Conservation (phyloP, 495 filamentous ascomycete genomes). For the Friedmanniomyces simplex region DNA sequence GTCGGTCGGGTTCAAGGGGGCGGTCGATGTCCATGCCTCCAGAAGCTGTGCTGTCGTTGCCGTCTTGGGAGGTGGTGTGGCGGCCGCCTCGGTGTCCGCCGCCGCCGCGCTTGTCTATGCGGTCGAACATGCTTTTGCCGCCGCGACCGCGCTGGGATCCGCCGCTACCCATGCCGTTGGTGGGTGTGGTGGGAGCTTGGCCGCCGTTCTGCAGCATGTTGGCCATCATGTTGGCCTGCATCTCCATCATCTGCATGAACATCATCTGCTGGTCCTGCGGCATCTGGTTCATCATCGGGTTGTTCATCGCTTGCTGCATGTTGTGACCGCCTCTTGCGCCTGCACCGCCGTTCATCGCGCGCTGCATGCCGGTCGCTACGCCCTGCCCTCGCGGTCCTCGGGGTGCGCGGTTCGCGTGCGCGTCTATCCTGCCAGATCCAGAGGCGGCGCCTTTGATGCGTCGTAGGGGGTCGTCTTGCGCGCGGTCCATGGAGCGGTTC, state of each 20-base stretch:
- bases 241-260: constrained; percentile 73
- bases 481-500: constrained; percentile 74
- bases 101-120: constrained; percentile 45
- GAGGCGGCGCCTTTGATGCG: constrained; percentile 58
- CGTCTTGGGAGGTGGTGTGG: constrained; percentile 17
- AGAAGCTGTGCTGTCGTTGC: constrained; percentile 7
- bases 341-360: constrained; percentile 11
- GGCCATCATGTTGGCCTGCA: constrained; percentile 74
- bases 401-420: constrained; percentile 55
- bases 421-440: constrained; percentile 66
- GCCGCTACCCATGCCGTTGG: constrained; percentile 22
- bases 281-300: constrained; percentile 38
- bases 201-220: constrained; percentile 37
- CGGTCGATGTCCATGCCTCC: constrained; percentile 36
- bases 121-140: constrained; percentile 68
- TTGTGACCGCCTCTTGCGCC: neutral
- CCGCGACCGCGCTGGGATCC: constrained; percentile 23
- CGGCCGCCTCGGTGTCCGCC: constrained; percentile 24
- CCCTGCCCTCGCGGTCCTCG: constrained; percentile 45
- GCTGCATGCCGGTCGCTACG: constrained; percentile 4
- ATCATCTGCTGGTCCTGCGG: constrained; percentile 47
- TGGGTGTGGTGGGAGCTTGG: constrained; percentile 30
- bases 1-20: constrained; percentile 25
- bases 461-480: constrained; percentile 62
- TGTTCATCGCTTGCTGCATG: constrained; percentile 20